These are phyloP conservation scores for Oenanthe javanica DNA, from an alignment of 140 eudicot species.

Conservation along the genomic window DNA sequence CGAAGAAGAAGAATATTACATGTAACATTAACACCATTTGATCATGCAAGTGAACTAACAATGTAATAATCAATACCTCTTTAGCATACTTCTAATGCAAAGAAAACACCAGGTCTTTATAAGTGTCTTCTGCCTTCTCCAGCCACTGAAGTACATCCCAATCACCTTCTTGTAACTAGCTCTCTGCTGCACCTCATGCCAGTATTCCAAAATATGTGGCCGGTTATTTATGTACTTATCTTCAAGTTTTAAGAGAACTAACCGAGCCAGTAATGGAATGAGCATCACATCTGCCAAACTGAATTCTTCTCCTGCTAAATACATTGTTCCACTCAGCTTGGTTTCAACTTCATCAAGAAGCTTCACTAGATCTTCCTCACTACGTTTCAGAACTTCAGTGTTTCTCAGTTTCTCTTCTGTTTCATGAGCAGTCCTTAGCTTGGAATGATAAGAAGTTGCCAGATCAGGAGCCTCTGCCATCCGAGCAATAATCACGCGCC, in stretches of 20 bases:
- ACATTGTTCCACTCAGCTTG: slow-evolving; percentile 42
- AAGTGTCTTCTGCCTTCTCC: slow-evolving; percentile 62
- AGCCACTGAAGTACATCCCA: slow-evolving; percentile 62
- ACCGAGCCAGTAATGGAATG: slow-evolving; percentile 61
- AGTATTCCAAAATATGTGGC: slow-evolving; percentile 54
- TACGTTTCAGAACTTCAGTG: slow-evolving; percentile 41
- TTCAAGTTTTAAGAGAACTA: slow-evolving; percentile 54
- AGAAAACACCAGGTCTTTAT: slow-evolving; percentile 63
- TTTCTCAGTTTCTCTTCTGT: slow-evolving; percentile 65
- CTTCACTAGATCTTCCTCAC: slow-evolving; percentile 45
- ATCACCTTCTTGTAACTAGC: slow-evolving; percentile 75
- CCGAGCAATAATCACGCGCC: slow-evolving; percentile 75
- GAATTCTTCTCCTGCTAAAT: slow-evolving; percentile 64
- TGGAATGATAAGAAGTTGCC: slow-evolving; percentile 74
- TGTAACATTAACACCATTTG: not conserved
- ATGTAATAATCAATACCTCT: slow-evolving; percentile 37
- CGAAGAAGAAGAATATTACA: not conserved
- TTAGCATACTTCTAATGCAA: slow-evolving; percentile 46
- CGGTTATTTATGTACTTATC: slow-evolving; percentile 40
- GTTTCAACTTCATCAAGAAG: slow-evolving; percentile 79
- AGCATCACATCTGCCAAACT: slow-evolving; percentile 69
- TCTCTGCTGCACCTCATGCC: slow-evolving; percentile 52
- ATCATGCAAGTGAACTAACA: not conserved
- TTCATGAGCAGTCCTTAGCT: slow-evolving; percentile 65
- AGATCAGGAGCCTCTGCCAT: slow-evolving; percentile 89